These are phyloP conservation scores for Macrolepiota fuliginosa DNA, from an alignment of 768 basidiomycete species.

Conservation along the genomic window DNA sequence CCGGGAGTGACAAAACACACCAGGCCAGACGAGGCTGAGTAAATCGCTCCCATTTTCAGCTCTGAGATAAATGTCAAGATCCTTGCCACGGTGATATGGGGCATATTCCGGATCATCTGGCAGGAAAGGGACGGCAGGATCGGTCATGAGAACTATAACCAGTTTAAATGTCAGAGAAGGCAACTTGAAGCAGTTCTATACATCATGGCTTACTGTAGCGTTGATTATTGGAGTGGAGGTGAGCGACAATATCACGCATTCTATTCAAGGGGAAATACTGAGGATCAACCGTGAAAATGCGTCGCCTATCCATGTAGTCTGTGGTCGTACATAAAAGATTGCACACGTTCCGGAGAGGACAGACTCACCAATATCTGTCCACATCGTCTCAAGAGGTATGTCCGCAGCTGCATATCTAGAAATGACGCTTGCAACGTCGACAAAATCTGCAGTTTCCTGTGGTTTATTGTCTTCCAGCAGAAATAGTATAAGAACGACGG, in stretches of 20 bases:
- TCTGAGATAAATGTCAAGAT: conserved; percentile 10
- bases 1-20: no score
- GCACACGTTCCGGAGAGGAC: neutral
- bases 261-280: conserved; percentile 63
- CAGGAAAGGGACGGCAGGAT: conserved; percentile 61
- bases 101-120: conserved; percentile 43
- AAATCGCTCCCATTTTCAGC: no score
- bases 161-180: neutral
- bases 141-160: conserved; percentile 63
- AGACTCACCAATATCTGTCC: conserved; percentile 68
- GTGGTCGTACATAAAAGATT: neutral
- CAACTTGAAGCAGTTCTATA: neutral
- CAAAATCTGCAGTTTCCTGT: conserved; percentile 40
- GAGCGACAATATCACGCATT: conserved; percentile 62
- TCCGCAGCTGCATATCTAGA: conserved; percentile 55
- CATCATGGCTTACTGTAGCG: conserved; percentile 42
- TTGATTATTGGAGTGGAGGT: conserved; percentile 60
- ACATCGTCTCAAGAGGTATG: conserved; percentile 77
- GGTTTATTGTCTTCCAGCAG: neutral
- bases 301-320: conserved; percentile 72
- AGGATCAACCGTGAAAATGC: conserved; percentile 68
- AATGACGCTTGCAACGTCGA: conserved; percentile 62
- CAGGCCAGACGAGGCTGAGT: no score
- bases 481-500: conserved; percentile 13
- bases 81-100: conserved; percentile 53